phyloP scores from a whole-genome alignment of 2,329 filamentous ascomycete genomes.

The Chaetomium olivaceum region DNA sequence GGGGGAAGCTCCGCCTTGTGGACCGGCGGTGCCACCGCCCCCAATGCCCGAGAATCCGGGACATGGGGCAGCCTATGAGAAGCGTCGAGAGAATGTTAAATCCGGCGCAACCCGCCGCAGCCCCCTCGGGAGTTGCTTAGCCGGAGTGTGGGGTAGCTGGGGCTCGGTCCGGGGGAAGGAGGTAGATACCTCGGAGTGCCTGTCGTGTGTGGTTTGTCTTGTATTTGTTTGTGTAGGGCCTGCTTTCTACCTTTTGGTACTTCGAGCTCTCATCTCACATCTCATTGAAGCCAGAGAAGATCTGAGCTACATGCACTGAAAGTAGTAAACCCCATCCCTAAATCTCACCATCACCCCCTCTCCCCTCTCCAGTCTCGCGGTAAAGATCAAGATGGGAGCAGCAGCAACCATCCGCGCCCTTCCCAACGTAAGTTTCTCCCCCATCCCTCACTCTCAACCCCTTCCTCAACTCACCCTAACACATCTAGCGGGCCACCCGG shows the following conservation, averaged over 20 bases:
- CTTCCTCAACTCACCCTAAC: neutral
- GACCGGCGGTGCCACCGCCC: neutral
- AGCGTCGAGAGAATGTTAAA: neutral
- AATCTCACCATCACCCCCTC: neutral
- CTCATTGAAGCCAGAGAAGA: neutral
- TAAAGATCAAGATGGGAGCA: constrained; percentile 26
- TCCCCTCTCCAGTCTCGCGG: neutral
- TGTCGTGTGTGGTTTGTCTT: neutral
- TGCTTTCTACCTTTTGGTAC: neutral
- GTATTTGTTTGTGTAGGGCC: neutral
- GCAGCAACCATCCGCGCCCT: constrained; percentile 33
- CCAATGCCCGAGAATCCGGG: constrained; percentile 12
- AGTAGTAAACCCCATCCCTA: neutral
- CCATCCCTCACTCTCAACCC: neutral
- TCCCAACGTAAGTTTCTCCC: constrained; percentile 33
- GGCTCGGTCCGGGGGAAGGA: constrained; percentile 15
- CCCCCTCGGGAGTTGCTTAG: constrained; percentile 16
- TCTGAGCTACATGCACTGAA: neutral
- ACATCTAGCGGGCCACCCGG: constrained; percentile 56
- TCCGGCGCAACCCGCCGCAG: constrained; percentile 7
- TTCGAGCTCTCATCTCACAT: neutral
- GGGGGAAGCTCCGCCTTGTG: constrained; percentile 8
- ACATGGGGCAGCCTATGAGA: neutral
- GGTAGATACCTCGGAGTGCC: neutral
- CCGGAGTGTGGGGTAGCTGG: constrained; percentile 19